Evolutionary conservation across 306 rosid species (phyloP).

Genomic region (Glycyrrhiza uralensis): DNA sequence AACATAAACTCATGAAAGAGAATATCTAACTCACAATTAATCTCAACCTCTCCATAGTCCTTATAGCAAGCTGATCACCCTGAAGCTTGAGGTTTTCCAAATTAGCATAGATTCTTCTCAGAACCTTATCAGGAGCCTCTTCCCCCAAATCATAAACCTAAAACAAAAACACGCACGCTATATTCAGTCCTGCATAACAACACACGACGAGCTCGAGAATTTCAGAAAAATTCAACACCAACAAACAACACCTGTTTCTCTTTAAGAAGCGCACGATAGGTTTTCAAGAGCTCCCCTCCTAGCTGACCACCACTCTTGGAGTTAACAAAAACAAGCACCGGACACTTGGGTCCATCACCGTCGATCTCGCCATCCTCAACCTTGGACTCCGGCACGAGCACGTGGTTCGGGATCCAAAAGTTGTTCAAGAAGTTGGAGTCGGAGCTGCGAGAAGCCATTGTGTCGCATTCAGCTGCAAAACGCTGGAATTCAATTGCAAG

Average conservation of each 20-base stretch:
- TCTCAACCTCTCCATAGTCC: constrained; percentile 51
- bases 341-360: constrained; percentile 50
- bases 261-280: constrained; percentile 63
- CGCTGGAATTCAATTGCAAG: background rate
- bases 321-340: constrained; percentile 82
- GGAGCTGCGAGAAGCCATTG: constrained; percentile 39
- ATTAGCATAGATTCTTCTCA: constrained; percentile 58
- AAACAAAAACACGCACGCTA: constrained; percentile 22
- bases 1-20: background rate
- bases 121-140: constrained; percentile 72
- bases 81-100: constrained; percentile 53
- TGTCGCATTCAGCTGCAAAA: constrained; percentile 36
- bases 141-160: constrained; percentile 89
- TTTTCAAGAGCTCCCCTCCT: constrained; percentile 69
- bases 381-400: constrained; percentile 45
- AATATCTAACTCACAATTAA: constrained; percentile 65
- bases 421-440: constrained; percentile 39
- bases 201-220: background rate
- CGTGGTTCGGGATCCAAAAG: constrained; percentile 62
- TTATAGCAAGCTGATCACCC: constrained; percentile 56
- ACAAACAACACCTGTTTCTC: constrained; percentile 52
- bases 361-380: constrained; percentile 10
- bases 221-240: background rate
- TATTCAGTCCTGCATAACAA: constrained; percentile 17
- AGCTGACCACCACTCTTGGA: constrained; percentile 96